Evolutionary conservation across 768 basidiomycete genomes (phyloP).

Genomic region (Scleroderma bovista): DNA sequence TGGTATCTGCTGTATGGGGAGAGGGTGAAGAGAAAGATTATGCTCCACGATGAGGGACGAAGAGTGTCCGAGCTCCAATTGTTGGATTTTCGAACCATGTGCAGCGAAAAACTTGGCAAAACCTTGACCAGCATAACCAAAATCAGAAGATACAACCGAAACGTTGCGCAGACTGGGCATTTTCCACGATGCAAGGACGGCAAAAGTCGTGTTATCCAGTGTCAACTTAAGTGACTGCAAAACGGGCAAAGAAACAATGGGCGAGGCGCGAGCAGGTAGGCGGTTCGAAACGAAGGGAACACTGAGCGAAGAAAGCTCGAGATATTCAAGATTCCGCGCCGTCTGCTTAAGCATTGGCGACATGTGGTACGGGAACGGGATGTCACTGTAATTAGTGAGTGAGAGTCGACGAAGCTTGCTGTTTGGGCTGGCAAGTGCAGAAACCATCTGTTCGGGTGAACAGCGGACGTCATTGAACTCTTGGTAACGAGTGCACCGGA

Average conservation of each 20-base stretch:
- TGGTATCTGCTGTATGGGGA: constrained; percentile 35
- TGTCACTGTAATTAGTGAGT: constrained; percentile 71
- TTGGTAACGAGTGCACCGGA: constrained; percentile 49
- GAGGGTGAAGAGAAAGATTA: constrained; percentile 45
- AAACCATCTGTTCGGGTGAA: constrained; percentile 54
- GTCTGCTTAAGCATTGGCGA: constrained; percentile 48
- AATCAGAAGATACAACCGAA: constrained; percentile 66
- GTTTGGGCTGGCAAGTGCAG: constrained; percentile 50
- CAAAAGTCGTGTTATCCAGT: constrained; percentile 67
- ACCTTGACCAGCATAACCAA: constrained; percentile 60
- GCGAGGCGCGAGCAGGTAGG: constrained; percentile 11
- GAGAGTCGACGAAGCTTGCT: constrained; percentile 52
- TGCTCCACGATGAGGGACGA: constrained; percentile 63
- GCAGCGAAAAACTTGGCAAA: constrained; percentile 61
- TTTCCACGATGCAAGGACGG: constrained; percentile 58
- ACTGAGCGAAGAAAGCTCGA: constrained; percentile 60
- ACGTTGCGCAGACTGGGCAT: constrained; percentile 61
- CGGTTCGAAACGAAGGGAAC: constrained; percentile 36
- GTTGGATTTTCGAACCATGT: constrained; percentile 55
- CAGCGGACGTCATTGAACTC: constrained; percentile 39
- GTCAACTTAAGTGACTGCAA: constrained; percentile 66
- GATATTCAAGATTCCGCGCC: constrained; percentile 54
- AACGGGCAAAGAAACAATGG: constrained; percentile 45
- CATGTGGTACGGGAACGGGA: constrained; percentile 50
- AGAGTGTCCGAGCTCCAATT: constrained; percentile 71